phyloP scores from a whole-genome alignment of 2,329 filamentous ascomycete genomes.

The Pseudopithomyces maydicus region DNA sequence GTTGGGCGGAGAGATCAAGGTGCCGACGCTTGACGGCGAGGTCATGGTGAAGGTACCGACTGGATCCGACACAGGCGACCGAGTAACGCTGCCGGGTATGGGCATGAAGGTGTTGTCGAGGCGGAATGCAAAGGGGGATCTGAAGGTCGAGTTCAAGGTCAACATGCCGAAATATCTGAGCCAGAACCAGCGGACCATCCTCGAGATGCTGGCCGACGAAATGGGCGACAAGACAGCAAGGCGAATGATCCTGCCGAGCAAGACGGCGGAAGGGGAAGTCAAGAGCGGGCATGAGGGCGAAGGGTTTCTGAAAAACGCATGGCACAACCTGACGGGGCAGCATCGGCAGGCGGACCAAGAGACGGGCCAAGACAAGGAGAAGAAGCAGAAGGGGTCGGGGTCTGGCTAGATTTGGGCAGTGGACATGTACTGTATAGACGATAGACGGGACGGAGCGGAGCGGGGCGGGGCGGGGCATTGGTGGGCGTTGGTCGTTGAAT shows the following conservation, averaged over 20 bases:
- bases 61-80: constrained; percentile 90
- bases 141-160: constrained; percentile 94
- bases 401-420: constrained; percentile 22
- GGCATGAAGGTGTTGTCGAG: constrained; percentile 87
- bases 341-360: constrained; percentile 36
- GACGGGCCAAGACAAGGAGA: constrained; percentile 22
- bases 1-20: constrained; percentile 84
- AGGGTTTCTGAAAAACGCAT: constrained; percentile 89
- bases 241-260: constrained; percentile 82
- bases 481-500: constrained; percentile 31
- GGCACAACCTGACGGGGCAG: constrained; percentile 89
- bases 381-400: constrained; percentile 41
- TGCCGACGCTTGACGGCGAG: constrained; percentile 88
- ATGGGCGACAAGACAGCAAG: constrained; percentile 91
- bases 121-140: constrained; percentile 73
- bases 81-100: constrained; percentile 85
- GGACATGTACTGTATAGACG: constrained; percentile 19
- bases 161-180: constrained; percentile 93
- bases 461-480: constrained; percentile 35
- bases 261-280: constrained; percentile 44
- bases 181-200: constrained; percentile 86
- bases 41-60: constrained; percentile 91
- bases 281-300: constrained; percentile 70
- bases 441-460: constrained; percentile 16
- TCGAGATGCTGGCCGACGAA: constrained; percentile 96